Evolutionary conservation across 257 asterid genomes (phyloP), one percentile per base, ranked within the genome.

Genomic region (Cinchona pubescens): DNA sequence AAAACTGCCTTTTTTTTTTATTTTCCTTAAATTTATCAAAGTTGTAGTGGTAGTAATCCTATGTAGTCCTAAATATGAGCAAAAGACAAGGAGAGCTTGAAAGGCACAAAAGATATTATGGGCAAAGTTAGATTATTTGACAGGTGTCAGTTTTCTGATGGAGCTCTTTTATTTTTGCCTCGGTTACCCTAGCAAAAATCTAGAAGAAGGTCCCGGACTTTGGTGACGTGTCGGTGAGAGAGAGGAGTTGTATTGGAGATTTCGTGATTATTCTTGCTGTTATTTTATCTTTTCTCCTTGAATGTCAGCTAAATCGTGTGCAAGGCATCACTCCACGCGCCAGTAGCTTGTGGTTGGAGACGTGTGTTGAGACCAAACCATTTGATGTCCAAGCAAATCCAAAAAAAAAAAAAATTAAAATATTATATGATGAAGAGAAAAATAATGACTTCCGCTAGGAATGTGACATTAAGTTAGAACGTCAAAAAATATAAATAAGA

Each of bases 101-200:
- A 60, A 64, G 63, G 75, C 15, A 68, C 79, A 71, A 79, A 71
- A 60, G 23, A 29, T 37, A 37, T 67, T 61, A 21, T 8, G 46
- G 13, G 65, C 27, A 69, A 61, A 56, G 32, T n/a, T n/a, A n/a
- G n/a, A n/a, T n/a, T n/a, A n/a, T n/a, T n/a, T 23, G 75, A 73
- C 90, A 84, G 81, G 90, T 80, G 91, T 86, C 79, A 23, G 37
- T 43, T 7, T 32, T 18, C 40, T 15, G 80, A 76, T 37, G 77
- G 82, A 49, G 83, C 78, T 76, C n/a, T n/a, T n/a, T n/a, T 56
- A 84, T 86, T 84, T 70, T 75, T 80, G 85, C 84, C 84, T 75
- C 74, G 74, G 70, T 77, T 38, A 0, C 9, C 3, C 66, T 14
- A 12, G 32, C 18, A 45, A 68, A 68, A 45, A 66, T 37, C 53